Conservation (phyloP, 2,329 filamentous ascomycete genomes). For the Aspergillus proliferans region DNA sequence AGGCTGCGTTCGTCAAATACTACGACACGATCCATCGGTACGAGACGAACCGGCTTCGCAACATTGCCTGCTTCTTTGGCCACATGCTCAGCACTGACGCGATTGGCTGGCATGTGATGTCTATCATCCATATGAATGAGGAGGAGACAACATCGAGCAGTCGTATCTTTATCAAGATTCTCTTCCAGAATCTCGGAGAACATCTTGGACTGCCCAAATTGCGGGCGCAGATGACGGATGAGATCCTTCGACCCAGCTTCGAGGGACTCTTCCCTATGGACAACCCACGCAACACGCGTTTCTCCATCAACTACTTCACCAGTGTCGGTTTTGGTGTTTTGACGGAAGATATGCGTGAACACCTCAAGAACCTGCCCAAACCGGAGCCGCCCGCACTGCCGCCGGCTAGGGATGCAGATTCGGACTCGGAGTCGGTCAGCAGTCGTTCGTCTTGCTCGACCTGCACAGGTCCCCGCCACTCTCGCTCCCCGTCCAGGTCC, state of each 20-base stretch:
- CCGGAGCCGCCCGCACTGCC: constrained; percentile 65
- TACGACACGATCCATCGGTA: constrained; percentile 97
- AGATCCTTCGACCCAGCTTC: constrained; percentile 69
- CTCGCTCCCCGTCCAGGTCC: constrained; percentile 42
- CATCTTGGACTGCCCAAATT: constrained; percentile 78
- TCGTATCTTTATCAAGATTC: constrained; percentile 96
- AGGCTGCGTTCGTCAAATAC: constrained; percentile 83
- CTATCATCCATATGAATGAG: constrained; percentile 81
- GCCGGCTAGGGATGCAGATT: constrained; percentile 53
- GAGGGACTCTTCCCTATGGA: constrained; percentile 85
- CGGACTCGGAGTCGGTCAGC: constrained; percentile 59
- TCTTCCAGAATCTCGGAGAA: constrained; percentile 88
- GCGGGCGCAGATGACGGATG: constrained; percentile 68
- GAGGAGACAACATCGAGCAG: constrained; percentile 95
- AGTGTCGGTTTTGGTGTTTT: constrained; percentile 92
- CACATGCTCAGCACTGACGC: constrained; percentile 83
- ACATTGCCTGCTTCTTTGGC: constrained; percentile 91
- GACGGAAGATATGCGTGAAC: constrained; percentile 91
- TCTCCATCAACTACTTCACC: constrained; percentile 99
- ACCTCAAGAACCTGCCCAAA: constrained; percentile 82
- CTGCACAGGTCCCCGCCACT: constrained; percentile 23
- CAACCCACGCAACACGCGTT: constrained; percentile 81
- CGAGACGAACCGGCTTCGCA: constrained; percentile 89
- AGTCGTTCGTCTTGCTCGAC: constrained; percentile 33
- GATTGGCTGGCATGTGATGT: constrained; percentile 86